Conservation (phyloP, 176 grass and related monocot species). For the Rhynchospora breviuscula region DNA sequence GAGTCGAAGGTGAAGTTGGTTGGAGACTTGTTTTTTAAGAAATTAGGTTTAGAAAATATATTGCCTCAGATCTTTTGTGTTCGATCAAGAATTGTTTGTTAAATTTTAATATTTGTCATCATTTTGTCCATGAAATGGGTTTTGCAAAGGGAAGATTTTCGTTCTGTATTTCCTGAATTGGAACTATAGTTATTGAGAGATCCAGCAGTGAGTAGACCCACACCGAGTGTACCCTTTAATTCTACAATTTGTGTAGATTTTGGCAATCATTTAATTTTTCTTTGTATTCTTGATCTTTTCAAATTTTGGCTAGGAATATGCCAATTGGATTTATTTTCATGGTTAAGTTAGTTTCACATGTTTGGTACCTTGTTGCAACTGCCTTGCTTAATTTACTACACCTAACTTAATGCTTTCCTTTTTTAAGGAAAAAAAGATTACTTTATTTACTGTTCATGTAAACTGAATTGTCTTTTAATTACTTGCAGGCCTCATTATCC, state of each 20-base stretch:
- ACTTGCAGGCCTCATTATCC: background rate
- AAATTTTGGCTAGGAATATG: background rate
- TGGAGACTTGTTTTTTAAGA: conserved; percentile 5
- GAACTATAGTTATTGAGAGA: background rate
- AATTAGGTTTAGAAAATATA: background rate
- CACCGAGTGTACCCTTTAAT: background rate
- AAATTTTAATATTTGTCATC: background rate
- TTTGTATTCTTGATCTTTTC: background rate
- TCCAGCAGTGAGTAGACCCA: background rate
- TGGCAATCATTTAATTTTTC: background rate
- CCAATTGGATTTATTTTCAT: background rate
- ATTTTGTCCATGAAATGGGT: background rate
- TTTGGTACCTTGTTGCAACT: background rate
- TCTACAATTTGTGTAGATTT: background rate
- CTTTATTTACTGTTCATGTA: background rate
- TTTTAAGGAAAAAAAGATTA: background rate
- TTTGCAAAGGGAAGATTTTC: background rate
- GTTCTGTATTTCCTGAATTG: conserved; percentile 5
- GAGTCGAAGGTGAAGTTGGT: background rate
- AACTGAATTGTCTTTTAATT: background rate
- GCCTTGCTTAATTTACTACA: background rate
- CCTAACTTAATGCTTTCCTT: background rate
- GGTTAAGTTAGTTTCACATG: background rate
- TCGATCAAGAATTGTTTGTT: background rate
- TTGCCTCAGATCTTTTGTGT: conserved; percentile 1